Evolutionary conservation across 2,329 filamentous ascomycete genomes (phyloP).

Genomic region (Lecanicillium sp.): DNA sequence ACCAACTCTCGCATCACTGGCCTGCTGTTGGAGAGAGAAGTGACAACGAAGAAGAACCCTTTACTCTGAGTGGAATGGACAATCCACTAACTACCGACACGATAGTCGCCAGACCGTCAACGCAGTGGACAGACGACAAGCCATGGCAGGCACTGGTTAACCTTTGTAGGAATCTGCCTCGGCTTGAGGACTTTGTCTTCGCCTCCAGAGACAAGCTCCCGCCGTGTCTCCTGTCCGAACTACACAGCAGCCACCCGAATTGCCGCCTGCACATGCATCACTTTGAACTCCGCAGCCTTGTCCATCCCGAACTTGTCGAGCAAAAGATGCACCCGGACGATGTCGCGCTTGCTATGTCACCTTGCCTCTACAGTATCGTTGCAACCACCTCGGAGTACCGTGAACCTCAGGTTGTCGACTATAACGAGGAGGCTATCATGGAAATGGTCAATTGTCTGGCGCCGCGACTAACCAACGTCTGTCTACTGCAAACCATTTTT

Average conservation of each 20-base stretch:
- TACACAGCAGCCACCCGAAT: background rate
- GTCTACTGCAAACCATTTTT: background rate
- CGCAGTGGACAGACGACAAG: slow-evolving; percentile 5
- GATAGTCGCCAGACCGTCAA: background rate
- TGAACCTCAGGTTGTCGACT: background rate
- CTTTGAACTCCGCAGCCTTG: slow-evolving; percentile 3
- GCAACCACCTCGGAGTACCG: background rate
- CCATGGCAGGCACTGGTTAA: slow-evolving; percentile 5
- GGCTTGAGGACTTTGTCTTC: slow-evolving; percentile 7
- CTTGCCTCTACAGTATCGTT: slow-evolving; percentile 11
- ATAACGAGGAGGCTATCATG: slow-evolving; percentile 7
- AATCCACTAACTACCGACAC: background rate
- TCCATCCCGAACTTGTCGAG: background rate
- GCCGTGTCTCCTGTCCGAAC: background rate
- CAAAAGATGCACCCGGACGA: slow-evolving; percentile 1
- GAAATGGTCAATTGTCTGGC: slow-evolving; percentile 4
- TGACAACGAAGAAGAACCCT: too few relatives aligned
- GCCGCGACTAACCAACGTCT: slow-evolving; percentile 5
- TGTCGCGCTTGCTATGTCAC: slow-evolving; percentile 5
- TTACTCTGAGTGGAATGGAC: slow-evolving; percentile 10
- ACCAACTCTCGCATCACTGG: too few relatives aligned
- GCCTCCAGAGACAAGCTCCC: background rate
- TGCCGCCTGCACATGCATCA: slow-evolving; percentile 8
- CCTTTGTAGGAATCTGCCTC: background rate
- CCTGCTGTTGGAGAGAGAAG: too few relatives aligned